Conservation (phyloP, 345 rosid genomes). For the Eucalyptus paniculata region DNA sequence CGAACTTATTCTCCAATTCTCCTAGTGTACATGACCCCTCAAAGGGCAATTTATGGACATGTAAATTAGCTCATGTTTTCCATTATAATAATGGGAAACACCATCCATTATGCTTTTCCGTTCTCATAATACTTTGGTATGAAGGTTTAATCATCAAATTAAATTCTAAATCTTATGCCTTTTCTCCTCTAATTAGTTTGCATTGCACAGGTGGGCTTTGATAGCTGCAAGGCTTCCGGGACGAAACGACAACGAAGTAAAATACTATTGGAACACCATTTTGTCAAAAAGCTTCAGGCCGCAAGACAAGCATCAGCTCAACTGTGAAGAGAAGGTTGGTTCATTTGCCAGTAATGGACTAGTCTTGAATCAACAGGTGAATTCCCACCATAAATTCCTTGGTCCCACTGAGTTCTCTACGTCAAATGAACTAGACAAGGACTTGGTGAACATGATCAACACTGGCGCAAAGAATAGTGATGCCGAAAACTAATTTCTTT, state of each 20-base stretch:
- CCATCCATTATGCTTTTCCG: not conserved
- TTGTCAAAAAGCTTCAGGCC: not conserved
- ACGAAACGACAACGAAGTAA: constrained; percentile 23
- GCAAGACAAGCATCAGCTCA: not conserved
- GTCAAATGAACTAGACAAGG: not conserved
- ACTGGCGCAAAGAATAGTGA: not conserved
- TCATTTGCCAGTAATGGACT: not conserved
- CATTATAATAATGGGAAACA: not conserved
- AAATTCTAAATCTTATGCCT: not conserved
- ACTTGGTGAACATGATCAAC: not conserved
- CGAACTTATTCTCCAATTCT: not conserved
- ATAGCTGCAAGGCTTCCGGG: constrained; percentile 34
- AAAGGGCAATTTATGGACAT: not conserved
- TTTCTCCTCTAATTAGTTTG: not conserved
- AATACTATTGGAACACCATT: constrained; percentile 12
- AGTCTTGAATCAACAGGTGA: not conserved
- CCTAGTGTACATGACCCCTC: not conserved
- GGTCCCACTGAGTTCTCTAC: not conserved
- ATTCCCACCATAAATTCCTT: not conserved
- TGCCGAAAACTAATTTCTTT: not conserved
- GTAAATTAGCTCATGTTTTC: not conserved
- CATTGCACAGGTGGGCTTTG: not conserved
- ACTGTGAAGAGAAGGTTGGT: not conserved
- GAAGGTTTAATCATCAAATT: not conserved
- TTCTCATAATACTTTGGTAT: not conserved